Evolutionary conservation across 768 basidiomycete genomes (phyloP).

Genomic region (Lenzites betulinus): DNA sequence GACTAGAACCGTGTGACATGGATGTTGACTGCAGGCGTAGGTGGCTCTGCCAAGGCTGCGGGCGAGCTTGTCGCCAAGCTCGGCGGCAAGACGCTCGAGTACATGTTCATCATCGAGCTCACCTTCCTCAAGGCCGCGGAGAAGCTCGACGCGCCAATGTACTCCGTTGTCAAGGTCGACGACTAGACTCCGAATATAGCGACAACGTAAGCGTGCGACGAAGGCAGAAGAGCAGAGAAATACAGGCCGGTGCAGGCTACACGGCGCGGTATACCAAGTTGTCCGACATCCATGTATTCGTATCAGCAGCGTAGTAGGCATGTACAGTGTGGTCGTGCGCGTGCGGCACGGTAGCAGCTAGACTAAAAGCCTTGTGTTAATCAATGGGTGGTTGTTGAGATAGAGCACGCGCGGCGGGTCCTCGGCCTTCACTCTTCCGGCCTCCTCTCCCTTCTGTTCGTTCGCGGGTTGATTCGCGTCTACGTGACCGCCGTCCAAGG

Average conservation of each 20-base stretch:
- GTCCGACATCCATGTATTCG: conserved; percentile 1
- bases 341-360: neutral
- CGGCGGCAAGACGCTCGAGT: conserved; percentile 86
- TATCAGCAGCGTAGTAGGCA: conserved; percentile 2
- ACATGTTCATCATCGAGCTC: conserved; percentile 91
- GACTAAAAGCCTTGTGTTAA: conserved; percentile 65
- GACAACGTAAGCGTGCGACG: neutral
- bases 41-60: conserved; percentile 92
- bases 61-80: conserved; percentile 83
- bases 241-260: neutral
- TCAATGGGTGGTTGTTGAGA: conserved; percentile 73
- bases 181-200: conserved; percentile 40
- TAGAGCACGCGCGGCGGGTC: conserved; percentile 59
- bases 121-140: conserved; percentile 71
- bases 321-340: conserved; percentile 4
- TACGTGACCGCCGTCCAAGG: conserved; percentile 12
- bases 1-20: neutral
- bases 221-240: neutral
- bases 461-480: conserved; percentile 6
- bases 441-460: conserved; percentile 22
- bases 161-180: conserved; percentile 82
- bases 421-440: conserved; percentile 28
- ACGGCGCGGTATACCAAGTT: neutral
- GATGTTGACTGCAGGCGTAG: conserved; percentile 38
- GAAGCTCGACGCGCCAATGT: conserved; percentile 84